Base-by-base conservation (phyloP, 495 filamentous ascomycete genomes). In the Penicillium chermesinum region DNA sequence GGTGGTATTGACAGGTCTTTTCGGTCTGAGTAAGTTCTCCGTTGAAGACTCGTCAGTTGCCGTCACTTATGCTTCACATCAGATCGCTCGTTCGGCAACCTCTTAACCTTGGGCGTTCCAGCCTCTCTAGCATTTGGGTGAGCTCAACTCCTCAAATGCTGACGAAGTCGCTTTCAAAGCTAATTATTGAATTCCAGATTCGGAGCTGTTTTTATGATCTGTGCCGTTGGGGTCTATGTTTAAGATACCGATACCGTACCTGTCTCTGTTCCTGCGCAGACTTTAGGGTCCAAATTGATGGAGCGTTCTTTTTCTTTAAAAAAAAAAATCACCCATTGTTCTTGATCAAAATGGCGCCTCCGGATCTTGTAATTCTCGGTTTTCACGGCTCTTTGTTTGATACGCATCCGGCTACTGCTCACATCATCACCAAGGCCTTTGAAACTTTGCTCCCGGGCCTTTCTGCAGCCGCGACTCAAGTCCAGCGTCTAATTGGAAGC, bases 141-240 rank as follows among this genome's bases (percentile, higher is more conserved):
- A 62, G 81, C 75, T 34, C n/a, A 25, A 38, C 13, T 9, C 10
- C 0, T 17, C 16, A 15, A 13, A 9, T 20, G 10, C 5, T 19
- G 3, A 10, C 2, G 22, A 33, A 12, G 34, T 49, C 16, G 47
- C 52, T 34, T 39, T 36, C 2, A n/a, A 49, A 45, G 21, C 55
- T 35, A 55, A 41, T n/a, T 8, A 13, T 39, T 61, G 25, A 49
- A 4, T 8, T 43, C 2, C 62, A 98, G 93, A 35, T 89, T 96
- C 65, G 93, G 94, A 52, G 87, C 91, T 38, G 89, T 97, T 16
- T 95, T 88, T 76, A 91, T 95, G 84, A 96, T 98, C 64, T 98
- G 93, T 69, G 93, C 89, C 17, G 93, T 90, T 64, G 93, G 93
- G 61, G 94, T 98, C 62, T 98, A 98, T 83, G 93, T 98, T 69